Evolutionary conservation across 176 grass and related monocot species (phyloP).

Genomic region (Avena eriantha): DNA sequence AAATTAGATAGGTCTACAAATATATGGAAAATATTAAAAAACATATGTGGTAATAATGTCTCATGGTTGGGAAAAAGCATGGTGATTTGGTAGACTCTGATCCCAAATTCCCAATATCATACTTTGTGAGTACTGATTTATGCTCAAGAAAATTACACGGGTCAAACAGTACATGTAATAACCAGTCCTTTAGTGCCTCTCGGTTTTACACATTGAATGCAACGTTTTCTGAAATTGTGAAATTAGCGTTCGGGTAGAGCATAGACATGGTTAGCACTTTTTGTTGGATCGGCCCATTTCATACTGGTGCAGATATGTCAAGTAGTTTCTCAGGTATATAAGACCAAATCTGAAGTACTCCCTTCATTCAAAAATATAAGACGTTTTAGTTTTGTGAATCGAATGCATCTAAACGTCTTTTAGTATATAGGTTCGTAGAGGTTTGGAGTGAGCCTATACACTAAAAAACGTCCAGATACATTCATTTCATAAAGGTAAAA

Average conservation of each 20-base stretch:
- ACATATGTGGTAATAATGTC: not conserved
- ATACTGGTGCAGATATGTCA: not conserved
- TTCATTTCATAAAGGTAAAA: too few relatives aligned
- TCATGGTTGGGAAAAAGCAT: not conserved
- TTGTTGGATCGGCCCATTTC: not conserved
- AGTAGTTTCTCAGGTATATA: not conserved
- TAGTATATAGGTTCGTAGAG: too few relatives aligned
- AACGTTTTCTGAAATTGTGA: not conserved
- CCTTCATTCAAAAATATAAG: too few relatives aligned
- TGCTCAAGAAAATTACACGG: not conserved
- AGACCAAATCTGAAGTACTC: not conserved
- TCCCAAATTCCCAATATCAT: not conserved
- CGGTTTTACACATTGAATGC: not conserved
- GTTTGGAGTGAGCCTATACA: too few relatives aligned
- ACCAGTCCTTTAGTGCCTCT: not conserved
- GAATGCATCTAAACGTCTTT: too few relatives aligned
- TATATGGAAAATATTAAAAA: not conserved
- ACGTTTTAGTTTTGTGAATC: too few relatives aligned
- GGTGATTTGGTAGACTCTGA: not conserved
- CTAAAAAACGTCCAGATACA: too few relatives aligned
- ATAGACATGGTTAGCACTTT: not conserved
- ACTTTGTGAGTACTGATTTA: not conserved
- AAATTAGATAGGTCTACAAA: not conserved
- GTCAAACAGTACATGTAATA: not conserved
- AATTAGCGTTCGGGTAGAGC: not conserved